Percentiles rank a stretch among this genome's conserved stretches.
These are phyloP conservation scores for Crotalaria pallida DNA, from an alignment of 306 rosid genomes.

Conservation along the genomic window DNA sequence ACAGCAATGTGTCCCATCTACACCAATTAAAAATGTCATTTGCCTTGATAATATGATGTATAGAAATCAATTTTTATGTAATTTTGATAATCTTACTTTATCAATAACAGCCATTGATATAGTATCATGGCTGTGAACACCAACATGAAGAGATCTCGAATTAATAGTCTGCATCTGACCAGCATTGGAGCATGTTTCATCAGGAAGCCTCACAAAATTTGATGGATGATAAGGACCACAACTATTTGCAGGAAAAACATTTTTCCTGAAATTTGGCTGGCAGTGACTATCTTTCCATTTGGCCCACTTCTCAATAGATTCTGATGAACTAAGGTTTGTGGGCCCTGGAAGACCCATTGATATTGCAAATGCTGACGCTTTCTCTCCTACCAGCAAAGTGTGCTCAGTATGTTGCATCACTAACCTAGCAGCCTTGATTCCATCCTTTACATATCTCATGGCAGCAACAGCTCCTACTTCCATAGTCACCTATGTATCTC, in stretches of 20 bases:
- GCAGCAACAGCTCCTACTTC: constrained; percentile 98
- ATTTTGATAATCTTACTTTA: constrained; percentile 40
- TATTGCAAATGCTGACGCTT: constrained; percentile 79
- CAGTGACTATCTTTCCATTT: constrained; percentile 68
- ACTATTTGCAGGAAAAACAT: constrained; percentile 43
- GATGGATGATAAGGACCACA: constrained; percentile 77
- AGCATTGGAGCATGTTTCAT: constrained; percentile 34
- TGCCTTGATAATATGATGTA: not conserved
- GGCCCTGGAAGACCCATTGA: constrained; percentile 97
- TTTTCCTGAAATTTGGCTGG: constrained; percentile 89
- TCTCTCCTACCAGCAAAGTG: constrained; percentile 89
- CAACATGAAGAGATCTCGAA: constrained; percentile 41
- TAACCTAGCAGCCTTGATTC: constrained; percentile 78
- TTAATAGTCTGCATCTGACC: constrained; percentile 21
- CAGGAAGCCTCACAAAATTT: constrained; percentile 19
- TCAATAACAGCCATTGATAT: constrained; percentile 93
- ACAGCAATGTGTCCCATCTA: constrained; percentile 82
- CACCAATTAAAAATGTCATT: constrained; percentile 26
- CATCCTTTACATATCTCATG: constrained; percentile 90
- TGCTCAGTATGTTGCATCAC: constrained; percentile 78
- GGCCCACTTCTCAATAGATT: constrained; percentile 68
- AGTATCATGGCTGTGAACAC: constrained; percentile 78
- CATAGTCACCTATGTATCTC: constrained; percentile 75
- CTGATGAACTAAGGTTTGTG: constrained; percentile 70
- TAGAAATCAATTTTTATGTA: not conserved